Conservation (phyloP, 495 filamentous ascomycete genomes). For the Penicillium flavigenum region DNA sequence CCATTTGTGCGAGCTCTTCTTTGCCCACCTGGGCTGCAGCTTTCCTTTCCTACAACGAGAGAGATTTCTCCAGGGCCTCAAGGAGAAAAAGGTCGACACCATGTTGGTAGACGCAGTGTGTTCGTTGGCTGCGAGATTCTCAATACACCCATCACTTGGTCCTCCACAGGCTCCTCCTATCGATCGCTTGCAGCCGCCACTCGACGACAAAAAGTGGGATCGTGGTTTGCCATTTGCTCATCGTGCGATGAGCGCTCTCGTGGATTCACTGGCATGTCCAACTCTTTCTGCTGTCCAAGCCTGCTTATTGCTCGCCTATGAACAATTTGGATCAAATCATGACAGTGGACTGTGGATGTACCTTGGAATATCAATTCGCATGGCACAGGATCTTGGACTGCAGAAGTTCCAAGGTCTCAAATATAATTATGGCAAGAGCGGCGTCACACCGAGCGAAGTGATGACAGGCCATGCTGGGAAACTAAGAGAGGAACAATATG, state of each 20-base stretch:
- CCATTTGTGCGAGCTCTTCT: constrained; percentile 74
- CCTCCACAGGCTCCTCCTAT: constrained; percentile 52
- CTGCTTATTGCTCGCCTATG: constrained; percentile 77
- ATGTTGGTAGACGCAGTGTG: constrained; percentile 88
- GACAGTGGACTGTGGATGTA: constrained; percentile 93
- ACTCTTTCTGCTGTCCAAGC: constrained; percentile 78
- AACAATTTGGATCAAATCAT: constrained; percentile 79
- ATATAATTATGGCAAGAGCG: constrained; percentile 59
- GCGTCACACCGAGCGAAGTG: constrained; percentile 53
- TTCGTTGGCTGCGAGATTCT: constrained; percentile 78
- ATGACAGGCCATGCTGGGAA: constrained; percentile 47
- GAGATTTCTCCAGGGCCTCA: constrained; percentile 65
- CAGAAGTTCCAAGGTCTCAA: constrained; percentile 74
- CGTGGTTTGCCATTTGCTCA: constrained; percentile 72
- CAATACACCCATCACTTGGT: constrained; percentile 61
- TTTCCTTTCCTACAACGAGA: constrained; percentile 76
- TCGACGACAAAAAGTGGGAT: constrained; percentile 45
- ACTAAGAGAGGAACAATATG: constrained; percentile 44
- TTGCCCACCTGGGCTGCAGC: constrained; percentile 73
- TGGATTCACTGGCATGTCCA: constrained; percentile 75
- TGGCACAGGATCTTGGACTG: constrained; percentile 81
- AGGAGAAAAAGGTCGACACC: constrained; percentile 75
- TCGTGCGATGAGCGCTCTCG: constrained; percentile 68
- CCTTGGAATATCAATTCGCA: constrained; percentile 76
- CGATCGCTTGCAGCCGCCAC: constrained; percentile 43